These are phyloP conservation scores for Lichina pygmaea DNA, from an alignment of 495 filamentous ascomycete species.

Conservation along the genomic window DNA sequence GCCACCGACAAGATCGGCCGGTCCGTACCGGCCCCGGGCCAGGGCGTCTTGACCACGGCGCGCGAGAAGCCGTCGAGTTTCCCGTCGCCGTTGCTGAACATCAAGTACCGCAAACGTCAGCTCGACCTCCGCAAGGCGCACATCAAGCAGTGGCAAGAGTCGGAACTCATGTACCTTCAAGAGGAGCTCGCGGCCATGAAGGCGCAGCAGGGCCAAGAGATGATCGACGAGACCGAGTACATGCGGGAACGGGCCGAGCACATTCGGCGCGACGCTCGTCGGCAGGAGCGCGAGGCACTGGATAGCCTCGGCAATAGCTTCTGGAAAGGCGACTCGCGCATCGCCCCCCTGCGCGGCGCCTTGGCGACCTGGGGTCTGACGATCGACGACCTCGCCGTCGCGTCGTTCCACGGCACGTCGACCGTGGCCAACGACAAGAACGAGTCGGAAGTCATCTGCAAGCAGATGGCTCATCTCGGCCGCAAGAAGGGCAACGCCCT, in stretches of 20 bases:
- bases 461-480: slow-evolving; percentile 86
- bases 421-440: slow-evolving; percentile 99
- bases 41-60: slow-evolving; percentile 93
- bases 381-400: slow-evolving; percentile 81
- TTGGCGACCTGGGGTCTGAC: slow-evolving; percentile 95
- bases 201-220: slow-evolving; percentile 26
- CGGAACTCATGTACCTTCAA: slow-evolving; percentile 75
- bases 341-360: slow-evolving; percentile 82
- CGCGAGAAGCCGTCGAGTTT: slow-evolving; percentile 76
- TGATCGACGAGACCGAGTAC: slow-evolving; percentile 58
- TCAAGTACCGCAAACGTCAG: slow-evolving; percentile 88
- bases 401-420: slow-evolving; percentile 96
- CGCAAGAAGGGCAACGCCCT: slow-evolving; percentile 89
- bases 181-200: slow-evolving; percentile 83
- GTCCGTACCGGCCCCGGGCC: slow-evolving; percentile 83
- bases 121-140: slow-evolving; percentile 75
- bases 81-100: slow-evolving; percentile 80
- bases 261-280: slow-evolving; percentile 63
- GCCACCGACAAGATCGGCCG: slow-evolving; percentile 98
- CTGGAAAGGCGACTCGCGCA: slow-evolving; percentile 84
- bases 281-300: slow-evolving; percentile 78
- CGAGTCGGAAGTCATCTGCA: slow-evolving; percentile 90
- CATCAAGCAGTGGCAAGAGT: slow-evolving; percentile 88
- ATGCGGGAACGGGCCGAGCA: slow-evolving; percentile 61
- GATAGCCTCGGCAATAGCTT: slow-evolving; percentile 89